phyloP scores from a whole-genome alignment of 495 filamentous ascomycete genomes.

The Collariella sp. region DNA sequence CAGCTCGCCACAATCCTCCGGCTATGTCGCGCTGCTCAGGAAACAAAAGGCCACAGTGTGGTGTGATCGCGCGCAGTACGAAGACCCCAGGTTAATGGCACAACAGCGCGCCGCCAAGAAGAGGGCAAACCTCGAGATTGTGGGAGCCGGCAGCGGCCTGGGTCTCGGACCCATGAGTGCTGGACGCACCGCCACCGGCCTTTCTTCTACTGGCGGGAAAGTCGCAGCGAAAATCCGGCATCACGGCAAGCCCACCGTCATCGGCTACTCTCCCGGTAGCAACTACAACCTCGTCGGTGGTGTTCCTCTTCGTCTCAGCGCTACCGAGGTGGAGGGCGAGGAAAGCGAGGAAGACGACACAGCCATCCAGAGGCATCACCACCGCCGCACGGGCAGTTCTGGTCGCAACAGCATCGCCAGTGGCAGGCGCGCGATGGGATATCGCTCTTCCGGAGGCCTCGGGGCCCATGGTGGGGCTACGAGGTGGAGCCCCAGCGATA shows the following conservation, averaged over 20 bases:
- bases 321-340: slow-evolving; percentile 86
- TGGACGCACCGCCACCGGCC: slow-evolving; percentile 51
- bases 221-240: slow-evolving; percentile 72
- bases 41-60: slow-evolving; percentile 97
- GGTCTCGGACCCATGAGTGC: slow-evolving; percentile 26
- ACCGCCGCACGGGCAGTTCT: slow-evolving; percentile 65
- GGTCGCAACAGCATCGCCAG: slow-evolving; percentile 72
- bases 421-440: slow-evolving; percentile 50
- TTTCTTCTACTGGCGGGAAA: slow-evolving; percentile 43
- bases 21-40: slow-evolving; percentile 89
- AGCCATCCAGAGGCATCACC: slow-evolving; percentile 47
- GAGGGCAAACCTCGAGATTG: slow-evolving; percentile 73
- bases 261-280: slow-evolving; percentile 61
- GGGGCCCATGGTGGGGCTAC: slow-evolving; percentile 30
- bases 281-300: slow-evolving; percentile 64
- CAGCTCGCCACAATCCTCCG: slow-evolving; percentile 48
- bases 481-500: slow-evolving; percentile 61
- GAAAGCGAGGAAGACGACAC: slow-evolving; percentile 64
- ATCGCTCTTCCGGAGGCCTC: slow-evolving; percentile 42
- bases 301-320: slow-evolving; percentile 84
- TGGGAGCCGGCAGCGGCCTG: slow-evolving; percentile 25
- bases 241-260: slow-evolving; percentile 60
- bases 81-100: slow-evolving; percentile 76
- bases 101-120: slow-evolving; percentile 75
- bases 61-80: slow-evolving; percentile 90